These are phyloP conservation scores for Maudiozyma serrabonitensis DNA, from an alignment of 805 yeast genomes.

Conservation along the genomic window DNA sequence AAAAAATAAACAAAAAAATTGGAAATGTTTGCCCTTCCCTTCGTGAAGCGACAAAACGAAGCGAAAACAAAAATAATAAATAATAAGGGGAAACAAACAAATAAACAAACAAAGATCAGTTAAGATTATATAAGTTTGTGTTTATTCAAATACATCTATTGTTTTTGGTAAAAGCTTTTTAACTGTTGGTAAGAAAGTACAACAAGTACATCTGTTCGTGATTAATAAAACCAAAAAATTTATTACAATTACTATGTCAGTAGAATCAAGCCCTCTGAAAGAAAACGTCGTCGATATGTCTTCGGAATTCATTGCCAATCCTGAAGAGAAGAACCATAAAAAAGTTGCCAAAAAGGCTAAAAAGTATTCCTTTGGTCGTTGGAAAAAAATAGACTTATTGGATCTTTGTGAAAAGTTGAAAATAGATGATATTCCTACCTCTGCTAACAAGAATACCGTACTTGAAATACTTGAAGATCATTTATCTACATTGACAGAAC, in stretches of 20 bases:
- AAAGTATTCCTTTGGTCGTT: slow-evolving; percentile 13
- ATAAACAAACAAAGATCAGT: background rate
- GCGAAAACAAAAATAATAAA: background rate
- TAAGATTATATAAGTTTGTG: too few relatives aligned
- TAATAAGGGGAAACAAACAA: background rate
- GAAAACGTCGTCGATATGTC: background rate
- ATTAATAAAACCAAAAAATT: background rate
- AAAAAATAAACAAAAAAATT: background rate
- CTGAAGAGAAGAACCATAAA: too few relatives aligned
- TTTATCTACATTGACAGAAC: slow-evolving; percentile 10
- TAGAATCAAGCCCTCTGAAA: background rate
- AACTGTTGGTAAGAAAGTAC: too few relatives aligned
- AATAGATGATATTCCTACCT: slow-evolving; percentile 10
- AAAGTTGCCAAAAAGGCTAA: background rate
- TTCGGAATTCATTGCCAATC: too few relatives aligned
- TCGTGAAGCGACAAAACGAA: too few relatives aligned
- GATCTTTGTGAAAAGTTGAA: slow-evolving; percentile 21
- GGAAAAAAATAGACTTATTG: slow-evolving; percentile 23
- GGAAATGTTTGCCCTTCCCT: too few relatives aligned
- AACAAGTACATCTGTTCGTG: background rate
- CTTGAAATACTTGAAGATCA: slow-evolving; percentile 13
- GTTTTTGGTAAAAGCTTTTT: too few relatives aligned
- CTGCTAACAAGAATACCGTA: slow-evolving; percentile 13
- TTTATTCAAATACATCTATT: too few relatives aligned
- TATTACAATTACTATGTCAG: background rate